These are phyloP conservation scores for Yamadazyma jaroonii DNA, from an alignment of 1,139 yeast species.

Conservation along the genomic window DNA sequence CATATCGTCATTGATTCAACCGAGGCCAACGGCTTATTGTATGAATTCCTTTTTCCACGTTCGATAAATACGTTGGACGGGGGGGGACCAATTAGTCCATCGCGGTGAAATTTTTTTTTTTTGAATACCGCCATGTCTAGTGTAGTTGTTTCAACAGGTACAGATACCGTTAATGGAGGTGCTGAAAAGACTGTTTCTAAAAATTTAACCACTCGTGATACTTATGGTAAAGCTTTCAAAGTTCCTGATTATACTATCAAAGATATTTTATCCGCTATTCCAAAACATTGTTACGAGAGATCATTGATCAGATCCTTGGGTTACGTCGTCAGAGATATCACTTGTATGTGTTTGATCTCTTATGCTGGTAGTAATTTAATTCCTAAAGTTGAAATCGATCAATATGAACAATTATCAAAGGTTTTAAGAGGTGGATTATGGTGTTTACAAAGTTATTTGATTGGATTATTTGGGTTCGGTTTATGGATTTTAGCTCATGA, in stretches of 20 bases:
- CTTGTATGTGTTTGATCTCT: conserved; percentile 48
- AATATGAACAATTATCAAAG: conserved; percentile 21
- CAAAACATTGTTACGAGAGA: conserved; percentile 73
- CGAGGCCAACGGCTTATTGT: not conserved
- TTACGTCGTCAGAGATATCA: conserved; percentile 65
- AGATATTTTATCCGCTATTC: conserved; percentile 70
- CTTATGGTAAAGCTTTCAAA: conserved; percentile 61
- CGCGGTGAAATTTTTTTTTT: not conserved
- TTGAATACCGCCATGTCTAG: conserved; percentile 2
- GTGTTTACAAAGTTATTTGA: conserved; percentile 38
- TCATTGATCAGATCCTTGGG: conserved; percentile 53
- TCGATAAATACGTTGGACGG: not conserved
- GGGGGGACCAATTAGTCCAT: not conserved
- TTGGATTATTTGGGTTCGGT: conserved; percentile 75
- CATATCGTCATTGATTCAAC: not conserved
- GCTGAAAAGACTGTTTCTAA: conserved; percentile 10
- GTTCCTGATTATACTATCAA: conserved; percentile 76
- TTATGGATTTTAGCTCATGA: conserved; percentile 88
- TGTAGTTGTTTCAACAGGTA: conserved; percentile 4
- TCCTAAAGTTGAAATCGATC: conserved; percentile 28
- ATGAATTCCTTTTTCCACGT: conserved; percentile 1
- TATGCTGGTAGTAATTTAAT: conserved; percentile 53
- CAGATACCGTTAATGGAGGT: not conserved
- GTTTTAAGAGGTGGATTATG: conserved; percentile 35
- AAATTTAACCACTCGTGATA: conserved; percentile 48